These are phyloP conservation scores for Maudiozyma barnettii DNA, from an alignment of 805 yeast genomes.

Conservation along the genomic window DNA sequence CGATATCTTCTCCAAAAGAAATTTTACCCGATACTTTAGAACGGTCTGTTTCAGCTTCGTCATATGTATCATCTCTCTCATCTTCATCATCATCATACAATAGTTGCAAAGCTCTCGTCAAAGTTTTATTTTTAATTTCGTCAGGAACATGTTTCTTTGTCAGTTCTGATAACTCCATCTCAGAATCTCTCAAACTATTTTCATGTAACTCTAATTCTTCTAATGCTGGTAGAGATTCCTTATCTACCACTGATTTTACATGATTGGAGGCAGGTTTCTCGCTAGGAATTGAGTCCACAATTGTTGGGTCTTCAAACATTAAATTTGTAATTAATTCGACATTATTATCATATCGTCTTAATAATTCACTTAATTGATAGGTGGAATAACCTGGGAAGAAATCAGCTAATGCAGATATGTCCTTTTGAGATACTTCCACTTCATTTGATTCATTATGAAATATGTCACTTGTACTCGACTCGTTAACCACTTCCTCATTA, in stretches of 20 bases:
- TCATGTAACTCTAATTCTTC: slow-evolving; percentile 4
- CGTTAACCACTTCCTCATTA: neutral
- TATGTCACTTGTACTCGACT: neutral
- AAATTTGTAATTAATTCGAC: slow-evolving; percentile 50
- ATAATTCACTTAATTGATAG: slow-evolving; percentile 39
- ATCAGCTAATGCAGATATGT: slow-evolving; percentile 38
- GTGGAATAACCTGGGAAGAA: slow-evolving; percentile 57
- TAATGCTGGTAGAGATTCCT: neutral
- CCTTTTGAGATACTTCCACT: slow-evolving; percentile 18
- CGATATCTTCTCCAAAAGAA: slow-evolving; percentile 9
- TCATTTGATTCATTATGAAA: neutral
- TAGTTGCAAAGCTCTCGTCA: slow-evolving; percentile 50
- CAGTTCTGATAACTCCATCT: slow-evolving; percentile 4
- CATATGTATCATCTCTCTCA: slow-evolving; percentile 74
- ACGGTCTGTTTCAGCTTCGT: slow-evolving; percentile 34
- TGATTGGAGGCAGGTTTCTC: neutral
- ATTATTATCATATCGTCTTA: slow-evolving; percentile 39
- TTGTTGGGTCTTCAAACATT: slow-evolving; percentile 53
- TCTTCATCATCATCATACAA: slow-evolving; percentile 73
- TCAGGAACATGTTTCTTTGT: slow-evolving; percentile 30
- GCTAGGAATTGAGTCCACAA: slow-evolving; percentile 26
- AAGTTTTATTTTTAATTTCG: slow-evolving; percentile 46
- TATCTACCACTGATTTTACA: slow-evolving; percentile 1
- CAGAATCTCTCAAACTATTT: neutral
- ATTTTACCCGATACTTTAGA: slow-evolving; percentile 13